Evolutionary conservation across 2,329 filamentous ascomycete species (phyloP).

Genomic region (Penicillium sp.): DNA sequence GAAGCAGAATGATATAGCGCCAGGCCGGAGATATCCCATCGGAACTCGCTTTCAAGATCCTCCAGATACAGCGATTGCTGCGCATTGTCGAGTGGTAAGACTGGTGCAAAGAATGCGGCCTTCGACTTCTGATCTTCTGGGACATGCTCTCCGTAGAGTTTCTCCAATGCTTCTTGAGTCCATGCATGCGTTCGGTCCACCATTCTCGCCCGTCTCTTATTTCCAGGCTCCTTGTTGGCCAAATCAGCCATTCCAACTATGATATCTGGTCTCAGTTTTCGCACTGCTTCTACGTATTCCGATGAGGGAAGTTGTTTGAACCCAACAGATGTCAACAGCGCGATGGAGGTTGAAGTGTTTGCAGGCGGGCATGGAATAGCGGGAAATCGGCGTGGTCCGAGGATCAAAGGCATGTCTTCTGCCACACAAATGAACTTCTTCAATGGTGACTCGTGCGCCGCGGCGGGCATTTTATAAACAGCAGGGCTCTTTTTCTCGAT

Average conservation of each 20-base stretch:
- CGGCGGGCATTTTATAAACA: constrained; percentile 52
- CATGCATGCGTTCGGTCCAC: constrained; percentile 82
- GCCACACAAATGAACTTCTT: constrained; percentile 77
- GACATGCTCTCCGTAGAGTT: constrained; percentile 39
- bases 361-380: constrained; percentile 68
- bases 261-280: constrained; percentile 75
- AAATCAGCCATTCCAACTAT: constrained; percentile 75
- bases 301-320: constrained; percentile 70
- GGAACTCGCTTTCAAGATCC: constrained; percentile 66
- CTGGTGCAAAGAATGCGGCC: constrained; percentile 62
- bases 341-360: constrained; percentile 70
- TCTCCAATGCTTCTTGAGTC: constrained; percentile 67
- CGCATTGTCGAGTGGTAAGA: constrained; percentile 73
- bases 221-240: constrained; percentile 60
- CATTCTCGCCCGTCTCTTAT: constrained; percentile 80
- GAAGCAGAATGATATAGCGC: constrained; percentile 76
- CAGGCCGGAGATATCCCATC: constrained; percentile 63
- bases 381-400: constrained; percentile 77
- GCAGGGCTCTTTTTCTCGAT: constrained; percentile 57
- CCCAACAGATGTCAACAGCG: constrained; percentile 83
- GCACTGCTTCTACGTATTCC: constrained; percentile 67
- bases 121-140: constrained; percentile 27
- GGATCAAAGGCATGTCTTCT: constrained; percentile 64
- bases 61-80: constrained; percentile 80
- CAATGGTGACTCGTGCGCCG: constrained; percentile 57